These are phyloP conservation scores for Furcasterigmium sp. DNA, from an alignment of 2,329 filamentous ascomycete species.

Conservation along the genomic window DNA sequence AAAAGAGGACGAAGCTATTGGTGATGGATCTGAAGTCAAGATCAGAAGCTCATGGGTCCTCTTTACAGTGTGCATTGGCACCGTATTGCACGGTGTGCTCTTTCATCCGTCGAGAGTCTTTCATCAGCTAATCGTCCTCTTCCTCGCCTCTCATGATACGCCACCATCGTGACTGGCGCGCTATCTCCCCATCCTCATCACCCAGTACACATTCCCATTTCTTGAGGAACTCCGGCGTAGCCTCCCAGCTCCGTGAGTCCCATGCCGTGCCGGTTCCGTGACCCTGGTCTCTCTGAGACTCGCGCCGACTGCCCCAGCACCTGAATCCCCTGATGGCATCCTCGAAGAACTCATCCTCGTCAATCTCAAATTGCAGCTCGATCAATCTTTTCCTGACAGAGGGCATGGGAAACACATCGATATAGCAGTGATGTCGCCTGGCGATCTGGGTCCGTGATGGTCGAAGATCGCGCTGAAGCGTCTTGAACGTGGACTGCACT, in stretches of 20 bases:
- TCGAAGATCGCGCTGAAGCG: slow-evolving; percentile 16
- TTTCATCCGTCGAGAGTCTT: background rate
- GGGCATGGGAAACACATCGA: slow-evolving; percentile 20
- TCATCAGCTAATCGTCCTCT: background rate
- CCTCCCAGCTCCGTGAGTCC: slow-evolving; percentile 21
- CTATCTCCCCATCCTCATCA: slow-evolving; percentile 18
- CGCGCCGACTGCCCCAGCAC: slow-evolving; percentile 16
- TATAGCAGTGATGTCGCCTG: slow-evolving; percentile 14
- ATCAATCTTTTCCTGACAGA: slow-evolving; percentile 17
- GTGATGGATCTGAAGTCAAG: too few relatives aligned
- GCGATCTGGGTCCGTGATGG: slow-evolving; percentile 17
- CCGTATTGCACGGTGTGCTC: too few relatives aligned
- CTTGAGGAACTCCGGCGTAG: slow-evolving; percentile 18
- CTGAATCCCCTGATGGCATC: slow-evolving; percentile 17
- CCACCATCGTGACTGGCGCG: slow-evolving; percentile 19
- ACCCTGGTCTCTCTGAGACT: slow-evolving; percentile 7
- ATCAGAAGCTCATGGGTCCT: too few relatives aligned
- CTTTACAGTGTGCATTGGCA: too few relatives aligned
- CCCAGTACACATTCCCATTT: slow-evolving; percentile 18
- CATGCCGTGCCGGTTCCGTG: slow-evolving; percentile 17
- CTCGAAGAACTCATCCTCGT: slow-evolving; percentile 16
- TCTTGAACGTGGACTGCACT: slow-evolving; percentile 16
- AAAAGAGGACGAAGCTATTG: too few relatives aligned
- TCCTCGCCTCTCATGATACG: slow-evolving; percentile 13
- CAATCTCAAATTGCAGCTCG: slow-evolving; percentile 4